Percentiles rank a stretch among this genome's conserved stretches.
Evolutionary conservation across 192 early-diverging fungal genomes (phyloP).

Genomic region (Backusella parvicylindrica): DNA sequence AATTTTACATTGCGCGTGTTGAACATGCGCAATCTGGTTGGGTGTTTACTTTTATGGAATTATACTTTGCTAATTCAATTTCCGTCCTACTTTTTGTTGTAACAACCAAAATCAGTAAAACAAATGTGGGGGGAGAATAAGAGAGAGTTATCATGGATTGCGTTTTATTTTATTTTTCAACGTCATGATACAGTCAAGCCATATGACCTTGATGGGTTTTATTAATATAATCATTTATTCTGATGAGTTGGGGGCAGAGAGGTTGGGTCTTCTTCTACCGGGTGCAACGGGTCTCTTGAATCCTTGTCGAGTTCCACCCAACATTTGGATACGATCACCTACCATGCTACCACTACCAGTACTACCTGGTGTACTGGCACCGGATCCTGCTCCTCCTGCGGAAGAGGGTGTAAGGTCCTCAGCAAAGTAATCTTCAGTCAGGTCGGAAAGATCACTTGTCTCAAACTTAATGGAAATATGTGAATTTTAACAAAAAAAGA

Average conservation of each 20-base stretch:
- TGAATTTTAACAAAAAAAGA: neutral
- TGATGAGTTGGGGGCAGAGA: neutral
- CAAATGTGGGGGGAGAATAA: neutral
- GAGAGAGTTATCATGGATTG: too few species aligned
- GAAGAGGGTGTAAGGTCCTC: conserved; percentile 37
- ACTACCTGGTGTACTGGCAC: conserved; percentile 17
- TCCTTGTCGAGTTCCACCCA: conserved; percentile 26
- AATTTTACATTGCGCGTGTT: neutral
- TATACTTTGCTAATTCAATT: neutral
- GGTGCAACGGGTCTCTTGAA: conserved; percentile 34
- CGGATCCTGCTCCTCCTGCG: conserved; percentile 22
- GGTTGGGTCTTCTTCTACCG: conserved; percentile 27
- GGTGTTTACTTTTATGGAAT: neutral
- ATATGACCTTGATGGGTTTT: neutral
- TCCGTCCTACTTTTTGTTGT: neutral
- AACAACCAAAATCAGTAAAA: conserved; percentile 1
- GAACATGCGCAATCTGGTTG: neutral
- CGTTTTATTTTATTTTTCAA: too few species aligned
- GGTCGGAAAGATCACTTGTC: conserved; percentile 56
- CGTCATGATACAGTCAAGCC: neutral
- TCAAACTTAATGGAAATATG: conserved; percentile 40
- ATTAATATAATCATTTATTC: neutral
- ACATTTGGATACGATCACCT: conserved; percentile 31
- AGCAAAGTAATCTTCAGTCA: conserved; percentile 50
- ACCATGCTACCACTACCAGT: conserved; percentile 11